Evolutionary conservation across 306 rosid genomes (phyloP), one percentile per base, ranked within the genome.

Genomic region (Crotalaria pallida): DNA sequence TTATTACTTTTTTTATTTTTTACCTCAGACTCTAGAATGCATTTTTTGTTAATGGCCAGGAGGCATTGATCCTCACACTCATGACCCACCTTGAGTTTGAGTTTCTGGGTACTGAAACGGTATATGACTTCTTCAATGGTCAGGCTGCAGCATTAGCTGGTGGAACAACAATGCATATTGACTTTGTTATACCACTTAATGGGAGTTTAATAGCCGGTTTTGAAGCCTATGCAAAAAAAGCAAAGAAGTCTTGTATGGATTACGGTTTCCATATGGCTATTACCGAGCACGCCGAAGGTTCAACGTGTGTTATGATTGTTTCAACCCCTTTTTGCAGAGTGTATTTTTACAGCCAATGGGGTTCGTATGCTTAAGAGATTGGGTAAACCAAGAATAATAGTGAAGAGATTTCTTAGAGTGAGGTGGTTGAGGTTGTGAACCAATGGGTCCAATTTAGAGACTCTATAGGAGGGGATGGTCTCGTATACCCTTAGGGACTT

Each of bases 121-220:
- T 79, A 43, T 96, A 90, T 67, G 94, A 93, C 83, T 93, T 90
- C 89, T 90, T 93, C 84, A 82, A 78, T 76, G 97, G 98, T 63
- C 98, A 93, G 82, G 98, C 98, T 24, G 98, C 98, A 13, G 96
- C 97, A 53, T 88, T 93, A 87, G 93, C 97, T 61, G 98, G 97
- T 69, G 98, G 98, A 77, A 93, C 98, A 21, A 93, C 98, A 10
- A 90, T 90, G 98, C 97, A 93, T 73, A 88, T 93, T 52, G 96
- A 93, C 86, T 93, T 93, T 67, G 92, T 88, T 56, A 77, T 93
- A 68, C 98, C 97, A 5, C 78, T 69, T 52, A 18, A 80, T 63
- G 98, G 94, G 58, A 90, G 90, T 80, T 82, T 90, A 78, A 79
- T 63, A 1, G 86, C 84, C 53, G 98, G 97, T 53, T 84, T 88